Evolutionary conservation across 176 grass and related monocot genomes (phyloP).

Genomic region (Carex kokanica): DNA sequence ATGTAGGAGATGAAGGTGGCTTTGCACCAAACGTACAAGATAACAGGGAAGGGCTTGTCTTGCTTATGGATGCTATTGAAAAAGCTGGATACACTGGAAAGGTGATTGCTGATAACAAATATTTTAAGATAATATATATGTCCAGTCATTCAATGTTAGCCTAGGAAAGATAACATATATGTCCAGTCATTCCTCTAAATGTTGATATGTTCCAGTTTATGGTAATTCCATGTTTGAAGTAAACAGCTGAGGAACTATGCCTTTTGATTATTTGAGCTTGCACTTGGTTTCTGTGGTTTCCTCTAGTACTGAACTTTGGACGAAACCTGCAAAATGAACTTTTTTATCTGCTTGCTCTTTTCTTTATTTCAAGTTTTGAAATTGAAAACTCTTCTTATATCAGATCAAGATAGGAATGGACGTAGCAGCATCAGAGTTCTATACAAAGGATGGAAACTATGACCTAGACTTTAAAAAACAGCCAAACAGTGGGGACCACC

Average conservation of each 20-base stretch:
- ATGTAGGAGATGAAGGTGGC: slow-evolving; percentile 93
- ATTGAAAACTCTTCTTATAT: slow-evolving; percentile 16
- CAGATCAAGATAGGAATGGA: slow-evolving; percentile 99
- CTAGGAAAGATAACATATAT: slow-evolving; percentile 8
- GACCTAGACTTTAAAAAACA: slow-evolving; percentile 96
- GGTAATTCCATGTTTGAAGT: background rate
- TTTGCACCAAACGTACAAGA: slow-evolving; percentile 99
- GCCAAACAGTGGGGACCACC: slow-evolving; percentile 76
- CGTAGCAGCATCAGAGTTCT: slow-evolving; percentile 94
- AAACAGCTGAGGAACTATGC: background rate
- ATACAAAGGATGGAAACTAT: slow-evolving; percentile 74
- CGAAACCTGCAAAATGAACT: background rate
- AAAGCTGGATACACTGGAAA: slow-evolving; percentile 94
- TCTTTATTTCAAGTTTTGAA: background rate
- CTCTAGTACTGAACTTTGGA: background rate
- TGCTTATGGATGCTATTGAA: slow-evolving; percentile 96
- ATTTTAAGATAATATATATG: background rate
- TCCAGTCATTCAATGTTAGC: background rate
- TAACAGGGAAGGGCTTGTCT: slow-evolving; percentile 89
- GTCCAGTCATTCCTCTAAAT: background rate
- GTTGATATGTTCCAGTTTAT: background rate
- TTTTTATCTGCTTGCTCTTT: background rate
- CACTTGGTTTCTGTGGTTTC: background rate
- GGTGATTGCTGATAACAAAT: slow-evolving; percentile 28
- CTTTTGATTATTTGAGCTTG: background rate